Percentiles rank a stretch among this genome's conserved stretches.
Conservation (phyloP, 1,284 basidiomycete species). For the Golubevia pallescens region DNA sequence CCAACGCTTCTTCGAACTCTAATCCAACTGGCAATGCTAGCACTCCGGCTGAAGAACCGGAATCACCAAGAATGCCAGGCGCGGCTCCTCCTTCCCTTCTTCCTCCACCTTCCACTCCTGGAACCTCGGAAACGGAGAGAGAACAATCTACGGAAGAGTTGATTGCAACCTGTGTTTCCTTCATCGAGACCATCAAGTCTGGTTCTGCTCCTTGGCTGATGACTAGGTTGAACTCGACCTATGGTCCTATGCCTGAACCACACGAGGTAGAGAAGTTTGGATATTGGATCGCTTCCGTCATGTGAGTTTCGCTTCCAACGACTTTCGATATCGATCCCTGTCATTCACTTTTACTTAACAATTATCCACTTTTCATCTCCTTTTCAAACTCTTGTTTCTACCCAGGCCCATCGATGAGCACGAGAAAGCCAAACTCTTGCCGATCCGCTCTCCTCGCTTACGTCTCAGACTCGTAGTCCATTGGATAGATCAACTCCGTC, state of each 20-base stretch:
- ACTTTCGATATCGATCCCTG: background rate
- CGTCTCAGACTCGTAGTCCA: slow-evolving; percentile 83
- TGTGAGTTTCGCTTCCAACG: slow-evolving; percentile 58
- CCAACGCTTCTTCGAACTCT: too few species aligned
- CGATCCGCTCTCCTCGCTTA: slow-evolving; percentile 79
- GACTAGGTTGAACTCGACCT: slow-evolving; percentile 78
- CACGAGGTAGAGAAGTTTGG: slow-evolving; percentile 42
- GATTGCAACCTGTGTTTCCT: slow-evolving; percentile 77
- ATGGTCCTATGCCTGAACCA: slow-evolving; percentile 72
- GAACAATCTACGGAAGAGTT: slow-evolving; percentile 73
- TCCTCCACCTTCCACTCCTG: slow-evolving; percentile 13
- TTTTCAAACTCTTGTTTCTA: background rate
- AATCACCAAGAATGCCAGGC: background rate
- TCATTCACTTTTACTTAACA: too few species aligned
- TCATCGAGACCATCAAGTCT: slow-evolving; percentile 78
- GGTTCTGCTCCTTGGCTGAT: slow-evolving; percentile 90
- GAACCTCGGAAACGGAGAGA: slow-evolving; percentile 43
- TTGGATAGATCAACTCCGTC: slow-evolving; percentile 84
- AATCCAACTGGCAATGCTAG: too few species aligned
- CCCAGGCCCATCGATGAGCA: slow-evolving; percentile 86
- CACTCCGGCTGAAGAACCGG: too few species aligned
- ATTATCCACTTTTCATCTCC: background rate
- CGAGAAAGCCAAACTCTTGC: slow-evolving; percentile 91
- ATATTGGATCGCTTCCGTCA: slow-evolving; percentile 81
- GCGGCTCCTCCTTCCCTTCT: slow-evolving; percentile 12